Base-by-base conservation (phyloP, 257 asterid genomes). In the Leonotis leonurus region DNA sequence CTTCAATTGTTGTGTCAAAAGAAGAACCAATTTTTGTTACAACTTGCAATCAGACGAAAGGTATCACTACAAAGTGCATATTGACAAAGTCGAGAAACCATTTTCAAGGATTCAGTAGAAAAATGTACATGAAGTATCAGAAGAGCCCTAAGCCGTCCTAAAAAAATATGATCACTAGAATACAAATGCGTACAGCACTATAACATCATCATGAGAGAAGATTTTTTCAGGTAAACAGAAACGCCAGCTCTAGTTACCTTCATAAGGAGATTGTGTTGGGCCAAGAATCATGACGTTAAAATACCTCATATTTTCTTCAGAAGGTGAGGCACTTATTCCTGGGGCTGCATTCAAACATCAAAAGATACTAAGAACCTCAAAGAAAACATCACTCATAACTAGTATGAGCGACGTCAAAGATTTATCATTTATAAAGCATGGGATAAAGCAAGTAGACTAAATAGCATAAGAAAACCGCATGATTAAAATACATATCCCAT, bases 241-340 rank as follows among this genome's bases (percentile, higher is more conserved):
- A 62, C 11, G 49, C 30, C 45, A 51, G 36, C 64, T 51, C 41
- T 8, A 49, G 12, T 65, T 61, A 89, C 99, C 99, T 90, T 93
- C 99, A 72, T 89, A 93, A 56, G 99, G 99, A 68, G 99, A 93
- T 48, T 93, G 99, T 5, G 95, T 68, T 26, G 99, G 99, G 56
- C 99, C 99, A 68, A 93, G 99, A 75, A 93, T 86, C 99, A 93
- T 93, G 43, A 93, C 99, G 75, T 93, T 93, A 76, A 89, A 93
- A 56, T 93, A 89, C 20, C 97, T 90, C 99, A 93, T 93, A 54
- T 93, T 93, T 17, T 93, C 97, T 67, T 93, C 99, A 0, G 94
- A 93, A 6, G 99, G 97, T 25, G 99, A 93, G 1, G 99, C 99
- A 78, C 99, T 93, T 75, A 93, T 89, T 72, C 99, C 99, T 0